Evolutionary conservation across 371 early-diverging fungal species (phyloP).

Genomic region (Actinomortierella wolfii): DNA sequence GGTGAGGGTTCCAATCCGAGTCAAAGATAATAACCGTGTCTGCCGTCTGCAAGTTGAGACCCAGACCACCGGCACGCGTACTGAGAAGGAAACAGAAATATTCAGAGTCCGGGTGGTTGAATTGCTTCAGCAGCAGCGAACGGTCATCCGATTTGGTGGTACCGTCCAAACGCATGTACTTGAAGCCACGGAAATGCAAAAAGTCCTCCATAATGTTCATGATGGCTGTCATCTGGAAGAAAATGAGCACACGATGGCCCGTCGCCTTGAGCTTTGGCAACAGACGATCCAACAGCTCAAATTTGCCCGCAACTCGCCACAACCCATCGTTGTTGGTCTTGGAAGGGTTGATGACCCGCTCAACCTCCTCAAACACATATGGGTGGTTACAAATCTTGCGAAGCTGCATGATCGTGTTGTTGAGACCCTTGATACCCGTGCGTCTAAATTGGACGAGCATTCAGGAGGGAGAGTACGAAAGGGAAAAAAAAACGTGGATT

Average conservation of each 20-base stretch:
- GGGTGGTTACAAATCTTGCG: slow-evolving; percentile 99
- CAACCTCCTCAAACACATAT: slow-evolving; percentile 97
- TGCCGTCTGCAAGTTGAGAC: slow-evolving; percentile 98
- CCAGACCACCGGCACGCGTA: slow-evolving; percentile 99
- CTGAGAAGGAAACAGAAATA: slow-evolving; percentile 95
- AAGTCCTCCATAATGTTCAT: slow-evolving; percentile 99
- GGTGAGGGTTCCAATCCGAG: slow-evolving; percentile 99
- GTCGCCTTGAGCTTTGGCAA: slow-evolving; percentile 88
- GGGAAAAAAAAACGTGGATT: not conserved
- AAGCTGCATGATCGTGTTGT: slow-evolving; percentile 99
- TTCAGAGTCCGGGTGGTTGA: slow-evolving; percentile 84
- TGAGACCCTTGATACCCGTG: slow-evolving; percentile 82
- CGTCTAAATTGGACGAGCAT: slow-evolving; percentile 29
- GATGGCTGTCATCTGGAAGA: slow-evolving; percentile 99
- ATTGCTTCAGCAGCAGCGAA: slow-evolving; percentile 78
- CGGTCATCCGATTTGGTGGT: slow-evolving; percentile 93
- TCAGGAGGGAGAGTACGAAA: not conserved
- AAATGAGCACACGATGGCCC: slow-evolving; percentile 95
- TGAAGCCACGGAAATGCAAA: slow-evolving; percentile 75
- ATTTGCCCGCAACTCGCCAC: slow-evolving; percentile 93
- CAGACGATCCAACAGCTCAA: slow-evolving; percentile 96
- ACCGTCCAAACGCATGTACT: slow-evolving; percentile 96
- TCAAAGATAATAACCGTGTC: slow-evolving; percentile 99
- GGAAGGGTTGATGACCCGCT: slow-evolving; percentile 75
- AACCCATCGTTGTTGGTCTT: slow-evolving; percentile 60